Evolutionary conservation across 164 flowering plant species (phyloP).

Genomic region (Dillenia suffruticosa): DNA sequence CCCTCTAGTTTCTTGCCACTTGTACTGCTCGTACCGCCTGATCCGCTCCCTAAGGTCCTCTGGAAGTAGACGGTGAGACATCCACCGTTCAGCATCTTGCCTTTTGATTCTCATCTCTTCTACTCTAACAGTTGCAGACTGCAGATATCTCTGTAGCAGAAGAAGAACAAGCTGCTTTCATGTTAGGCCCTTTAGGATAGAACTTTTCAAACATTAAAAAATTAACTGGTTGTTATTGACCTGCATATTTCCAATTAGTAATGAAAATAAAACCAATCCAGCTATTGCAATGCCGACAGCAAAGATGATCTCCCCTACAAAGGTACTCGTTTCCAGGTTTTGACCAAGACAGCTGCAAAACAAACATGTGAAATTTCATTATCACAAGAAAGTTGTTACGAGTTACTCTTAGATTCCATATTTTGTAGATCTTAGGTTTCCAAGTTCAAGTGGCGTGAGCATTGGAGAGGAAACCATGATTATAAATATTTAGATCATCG

Average conservation of each 20-base stretch:
- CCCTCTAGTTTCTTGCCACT: constrained; percentile 69
- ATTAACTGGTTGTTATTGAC: constrained; percentile 25
- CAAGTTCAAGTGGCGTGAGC: not conserved
- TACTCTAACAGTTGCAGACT: constrained; percentile 50
- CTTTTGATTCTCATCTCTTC: constrained; percentile 69
- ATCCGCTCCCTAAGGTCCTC: constrained; percentile 47
- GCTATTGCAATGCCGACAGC: constrained; percentile 75
- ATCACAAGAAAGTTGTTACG: too few species aligned
- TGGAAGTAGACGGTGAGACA: constrained; percentile 65
- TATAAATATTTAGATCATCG: too few species aligned
- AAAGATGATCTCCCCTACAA: constrained; percentile 71
- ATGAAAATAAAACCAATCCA: constrained; percentile 83
- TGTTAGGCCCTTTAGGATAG: too few species aligned
- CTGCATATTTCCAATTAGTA: constrained; percentile 99
- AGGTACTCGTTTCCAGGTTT: constrained; percentile 55
- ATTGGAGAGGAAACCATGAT: not conserved
- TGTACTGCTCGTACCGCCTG: constrained; percentile 56
- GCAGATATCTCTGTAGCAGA: constrained; percentile 46
- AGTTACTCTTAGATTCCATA: too few species aligned
- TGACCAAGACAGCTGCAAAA: constrained; percentile 63
- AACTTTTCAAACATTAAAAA: not conserved
- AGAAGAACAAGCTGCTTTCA: too few species aligned
- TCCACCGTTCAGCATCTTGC: constrained; percentile 72
- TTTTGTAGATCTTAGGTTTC: not conserved
- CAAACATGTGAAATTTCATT: not conserved